Evolutionary conservation across 352 stramenopile genomes (phyloP).

Genomic region (Pythium phragmiticola): DNA sequence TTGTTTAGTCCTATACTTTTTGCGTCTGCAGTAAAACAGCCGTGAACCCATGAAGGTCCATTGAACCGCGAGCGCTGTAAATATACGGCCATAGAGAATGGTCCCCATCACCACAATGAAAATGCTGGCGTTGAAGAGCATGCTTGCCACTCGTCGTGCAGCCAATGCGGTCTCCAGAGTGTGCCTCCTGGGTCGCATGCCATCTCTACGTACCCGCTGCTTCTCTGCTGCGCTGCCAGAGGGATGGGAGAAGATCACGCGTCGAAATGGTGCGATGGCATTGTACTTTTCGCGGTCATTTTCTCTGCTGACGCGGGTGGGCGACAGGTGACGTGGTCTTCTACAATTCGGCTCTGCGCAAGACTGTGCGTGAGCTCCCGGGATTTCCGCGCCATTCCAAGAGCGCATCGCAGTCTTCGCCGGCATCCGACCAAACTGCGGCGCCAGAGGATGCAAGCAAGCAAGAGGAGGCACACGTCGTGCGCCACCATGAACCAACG

Average conservation of each 20-base stretch:
- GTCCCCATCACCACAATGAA: conserved; percentile 4
- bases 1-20: conserved; percentile 15
- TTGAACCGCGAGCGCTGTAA: not conserved
- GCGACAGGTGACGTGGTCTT: conserved; percentile 55
- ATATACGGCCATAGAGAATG: conserved; percentile 7
- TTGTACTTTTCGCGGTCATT: not conserved
- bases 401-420: conserved; percentile 10
- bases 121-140: not conserved
- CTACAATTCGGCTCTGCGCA: conserved; percentile 58
- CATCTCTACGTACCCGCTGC: not conserved
- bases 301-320: not conserved
- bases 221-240: conserved; percentile 43
- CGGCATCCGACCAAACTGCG: not conserved
- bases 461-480: conserved; percentile 10
- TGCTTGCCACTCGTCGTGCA: conserved; percentile 7
- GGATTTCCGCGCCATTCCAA: conserved; percentile 28
- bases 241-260: conserved; percentile 60
- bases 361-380: conserved; percentile 56
- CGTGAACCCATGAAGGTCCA: not conserved
- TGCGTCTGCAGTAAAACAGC: not conserved
- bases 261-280: conserved; percentile 45
- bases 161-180: conserved; percentile 1
- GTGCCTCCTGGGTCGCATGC: not conserved
- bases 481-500: conserved; percentile 31
- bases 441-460: conserved; percentile 1